Percentiles rank a stretch among this genome's conserved stretches.
phyloP scores from a whole-genome alignment of 31 red algal species.

The Endocladia muricata region DNA sequence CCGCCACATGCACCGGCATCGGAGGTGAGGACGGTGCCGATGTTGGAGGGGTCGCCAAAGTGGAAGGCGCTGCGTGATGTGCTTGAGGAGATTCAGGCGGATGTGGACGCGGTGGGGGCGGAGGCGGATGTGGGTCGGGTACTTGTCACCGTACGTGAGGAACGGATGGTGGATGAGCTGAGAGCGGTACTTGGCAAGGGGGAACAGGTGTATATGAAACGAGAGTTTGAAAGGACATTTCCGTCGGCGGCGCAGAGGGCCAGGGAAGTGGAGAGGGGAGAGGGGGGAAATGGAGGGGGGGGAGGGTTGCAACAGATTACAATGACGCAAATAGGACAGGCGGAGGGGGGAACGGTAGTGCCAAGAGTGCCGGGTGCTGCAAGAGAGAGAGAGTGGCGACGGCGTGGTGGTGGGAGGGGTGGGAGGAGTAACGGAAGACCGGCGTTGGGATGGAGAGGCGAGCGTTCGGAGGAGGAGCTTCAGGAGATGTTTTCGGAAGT shows the following conservation, averaged over 20 bases:
- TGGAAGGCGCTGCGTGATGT: constrained; percentile 73
- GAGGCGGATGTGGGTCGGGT: constrained; percentile 39
- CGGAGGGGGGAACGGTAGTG: neutral
- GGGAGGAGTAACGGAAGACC: neutral
- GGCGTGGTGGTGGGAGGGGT: neutral
- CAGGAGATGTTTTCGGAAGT: constrained; percentile 34
- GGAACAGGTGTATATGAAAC: neutral
- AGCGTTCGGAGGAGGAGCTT: constrained; percentile 13
- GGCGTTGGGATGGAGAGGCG: neutral
- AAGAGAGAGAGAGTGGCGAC: neutral
- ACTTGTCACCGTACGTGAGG: constrained; percentile 63
- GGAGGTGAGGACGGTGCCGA: constrained; percentile 35
- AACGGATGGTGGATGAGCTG: constrained; percentile 54
- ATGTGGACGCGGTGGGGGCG: constrained; percentile 17
- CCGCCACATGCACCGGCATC: constrained; percentile 1
- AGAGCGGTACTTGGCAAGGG: constrained; percentile 35
- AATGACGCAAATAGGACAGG: constrained; percentile 38
- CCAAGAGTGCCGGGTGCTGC: neutral
- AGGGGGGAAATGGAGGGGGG: neutral
- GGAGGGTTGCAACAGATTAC: constrained; percentile 27
- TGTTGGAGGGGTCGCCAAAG: constrained; percentile 72
- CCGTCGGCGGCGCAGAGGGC: constrained; percentile 38
- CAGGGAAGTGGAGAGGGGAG: constrained; percentile 6
- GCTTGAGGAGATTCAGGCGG: constrained; percentile 65
- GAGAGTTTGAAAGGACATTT: constrained; percentile 37